Evolutionary conservation across 257 asterid species (phyloP), one percentile per base, ranked within the genome.

Genomic region (Dorcoceras hygrometricum): DNA sequence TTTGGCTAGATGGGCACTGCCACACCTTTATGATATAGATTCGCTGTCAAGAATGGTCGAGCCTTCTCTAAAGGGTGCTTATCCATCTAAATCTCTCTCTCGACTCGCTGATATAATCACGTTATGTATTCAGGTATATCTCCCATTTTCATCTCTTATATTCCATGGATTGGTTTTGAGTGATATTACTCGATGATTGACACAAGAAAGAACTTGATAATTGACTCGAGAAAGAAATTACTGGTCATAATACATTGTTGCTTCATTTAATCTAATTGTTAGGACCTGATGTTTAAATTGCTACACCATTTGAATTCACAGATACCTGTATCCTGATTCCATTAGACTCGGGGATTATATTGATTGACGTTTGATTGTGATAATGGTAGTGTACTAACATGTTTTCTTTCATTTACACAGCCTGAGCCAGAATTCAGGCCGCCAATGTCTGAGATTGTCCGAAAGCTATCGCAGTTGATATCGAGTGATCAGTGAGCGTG

Each of bases 381-480:
- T 26, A 7, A 16, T 46, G 8, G 19, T 46, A 4, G 59, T 8
- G 18, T 25, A 58, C 16, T 39, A 3, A 24, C 24, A 25, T 63
- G 65, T 46, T 34, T 11, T 6, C 4, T 28, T 22, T 19, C 5
- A 31, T 20, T 20, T 18, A 3, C 31, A 68, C 89, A 92, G 98
- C 76, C 85, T 27, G 96, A 92, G 72, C 98, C 97, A 0, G 98
- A 89, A 73, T 92, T 92, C 84, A 76, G 98, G 75, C 98, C 97
- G 3, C 94, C 98, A 0, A 87, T 92, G 88, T 92, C 97, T 7
- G 98, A 92, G 81, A 89, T 92, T 23, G 97, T 92, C 28, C 91
- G 89, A 62, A 87, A 79, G 78, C 95, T 92, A 32, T 23, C 65
- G 26, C 79, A 80, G 43, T 80, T 91, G 87, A 79, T 76, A 66